Percentiles rank a stretch among this genome's conserved stretches.
phyloP scores from a whole-genome alignment of 305 asterid species.

The Andrographis paniculata region DNA sequence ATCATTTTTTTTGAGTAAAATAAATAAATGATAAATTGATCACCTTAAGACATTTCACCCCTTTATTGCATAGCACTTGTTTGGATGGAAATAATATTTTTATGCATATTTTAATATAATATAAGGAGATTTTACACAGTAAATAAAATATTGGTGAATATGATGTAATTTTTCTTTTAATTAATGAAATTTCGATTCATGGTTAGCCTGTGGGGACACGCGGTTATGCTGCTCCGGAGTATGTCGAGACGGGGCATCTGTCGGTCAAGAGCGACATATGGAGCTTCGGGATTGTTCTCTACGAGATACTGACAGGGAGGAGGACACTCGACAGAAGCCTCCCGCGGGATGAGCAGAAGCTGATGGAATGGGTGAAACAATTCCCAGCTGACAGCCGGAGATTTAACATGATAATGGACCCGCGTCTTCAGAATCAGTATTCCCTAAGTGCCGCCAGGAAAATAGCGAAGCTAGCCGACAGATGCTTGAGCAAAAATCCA shows the following conservation, averaged over 20 bases:
- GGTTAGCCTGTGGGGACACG: conserved; percentile 78
- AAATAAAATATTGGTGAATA: background rate
- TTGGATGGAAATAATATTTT: too few species aligned
- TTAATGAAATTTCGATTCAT: background rate
- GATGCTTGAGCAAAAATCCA: conserved; percentile 54
- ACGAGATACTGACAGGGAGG: conserved; percentile 80
- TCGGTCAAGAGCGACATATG: conserved; percentile 84
- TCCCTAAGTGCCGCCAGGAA: conserved; percentile 49
- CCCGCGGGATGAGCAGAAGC: conserved; percentile 63
- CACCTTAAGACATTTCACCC: too few species aligned
- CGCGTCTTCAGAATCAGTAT: conserved; percentile 51
- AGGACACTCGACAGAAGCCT: conserved; percentile 61
- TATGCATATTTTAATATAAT: too few species aligned
- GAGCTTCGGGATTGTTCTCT: conserved; percentile 89
- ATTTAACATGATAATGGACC: conserved; percentile 66
- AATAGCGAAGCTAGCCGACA: conserved; percentile 70
- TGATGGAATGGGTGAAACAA: conserved; percentile 78
- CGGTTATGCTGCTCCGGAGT: conserved; percentile 97
- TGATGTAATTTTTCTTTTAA: background rate
- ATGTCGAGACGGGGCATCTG: conserved; percentile 64
- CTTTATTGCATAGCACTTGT: too few species aligned
- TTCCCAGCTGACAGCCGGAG: conserved; percentile 58
- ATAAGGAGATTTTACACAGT: too few species aligned
- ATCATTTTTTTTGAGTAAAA: too few species aligned
- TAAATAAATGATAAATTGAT: too few species aligned